Percentiles rank a stretch among this genome's conserved stretches.
Conservation (phyloP, 1,284 basidiomycete species). For the Malassezia arunalokei region DNA sequence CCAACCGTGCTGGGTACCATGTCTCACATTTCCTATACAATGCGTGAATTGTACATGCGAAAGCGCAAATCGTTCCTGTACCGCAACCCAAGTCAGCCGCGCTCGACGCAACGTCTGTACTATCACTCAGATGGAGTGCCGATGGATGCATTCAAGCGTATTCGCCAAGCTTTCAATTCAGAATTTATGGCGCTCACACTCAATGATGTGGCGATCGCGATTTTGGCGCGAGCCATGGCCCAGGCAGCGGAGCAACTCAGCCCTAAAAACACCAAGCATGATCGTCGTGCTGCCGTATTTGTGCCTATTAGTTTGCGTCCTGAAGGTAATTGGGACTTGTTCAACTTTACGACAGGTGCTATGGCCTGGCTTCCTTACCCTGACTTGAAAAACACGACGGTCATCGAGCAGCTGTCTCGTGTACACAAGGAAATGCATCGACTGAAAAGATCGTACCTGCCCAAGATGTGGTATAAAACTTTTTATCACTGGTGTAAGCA, state of each 20-base stretch:
- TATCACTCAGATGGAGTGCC: slow-evolving; percentile 38
- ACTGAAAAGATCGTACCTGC: slow-evolving; percentile 37
- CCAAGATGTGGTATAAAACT: slow-evolving; percentile 32
- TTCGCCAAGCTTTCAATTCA: slow-evolving; percentile 37
- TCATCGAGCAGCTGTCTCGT: slow-evolving; percentile 28
- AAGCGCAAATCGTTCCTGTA: slow-evolving; percentile 37
- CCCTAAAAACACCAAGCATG: slow-evolving; percentile 22
- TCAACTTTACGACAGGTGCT: slow-evolving; percentile 39
- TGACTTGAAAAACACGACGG: slow-evolving; percentile 22
- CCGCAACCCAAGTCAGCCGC: slow-evolving; percentile 17
- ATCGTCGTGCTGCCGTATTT: slow-evolving; percentile 43
- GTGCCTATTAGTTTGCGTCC: slow-evolving; percentile 40
- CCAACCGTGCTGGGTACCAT: slow-evolving; percentile 33
- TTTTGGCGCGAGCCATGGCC: slow-evolving; percentile 32
- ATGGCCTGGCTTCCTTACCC: slow-evolving; percentile 41
- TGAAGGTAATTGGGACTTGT: slow-evolving; percentile 37
- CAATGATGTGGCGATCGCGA: slow-evolving; percentile 43
- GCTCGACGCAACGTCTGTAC: slow-evolving; percentile 29
- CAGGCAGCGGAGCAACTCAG: slow-evolving; percentile 22
- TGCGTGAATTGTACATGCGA: slow-evolving; percentile 40
- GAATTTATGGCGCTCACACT: slow-evolving; percentile 32
- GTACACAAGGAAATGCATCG: slow-evolving; percentile 41
- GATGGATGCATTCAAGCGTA: slow-evolving; percentile 41
- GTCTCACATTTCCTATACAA: slow-evolving; percentile 28
- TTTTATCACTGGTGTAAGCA: slow-evolving; percentile 26